Percentiles rank a stretch among this genome's conserved stretches.
These are phyloP conservation scores for Annulohypoxylon maeteangense DNA, from an alignment of 495 filamentous ascomycete genomes.

Conservation along the genomic window DNA sequence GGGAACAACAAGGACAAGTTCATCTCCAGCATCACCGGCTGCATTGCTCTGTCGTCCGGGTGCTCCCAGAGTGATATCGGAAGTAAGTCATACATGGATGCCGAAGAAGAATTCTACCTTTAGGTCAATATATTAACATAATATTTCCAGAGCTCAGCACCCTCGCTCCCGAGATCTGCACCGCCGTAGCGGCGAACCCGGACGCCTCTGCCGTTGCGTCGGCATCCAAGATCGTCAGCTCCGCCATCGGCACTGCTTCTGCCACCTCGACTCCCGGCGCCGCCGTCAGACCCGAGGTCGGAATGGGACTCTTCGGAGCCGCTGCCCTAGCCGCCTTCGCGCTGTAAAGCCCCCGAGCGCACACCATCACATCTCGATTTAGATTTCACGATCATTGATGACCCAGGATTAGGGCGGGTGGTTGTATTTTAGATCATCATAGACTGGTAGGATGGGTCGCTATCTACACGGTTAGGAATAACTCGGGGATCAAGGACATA, in stretches of 20 bases:
- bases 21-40: constrained; percentile 29
- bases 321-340: constrained; percentile 37
- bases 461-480: constrained; percentile 18
- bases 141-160: constrained; percentile 28
- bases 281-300: constrained; percentile 39
- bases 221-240: constrained; percentile 43
- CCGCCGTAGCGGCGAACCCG: constrained; percentile 38
- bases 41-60: constrained; percentile 25
- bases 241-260: constrained; percentile 37
- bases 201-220: constrained; percentile 44
- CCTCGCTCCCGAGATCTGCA: constrained; percentile 43
- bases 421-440: constrained; percentile 37
- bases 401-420: constrained; percentile 25
- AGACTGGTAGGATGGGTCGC: constrained; percentile 35
- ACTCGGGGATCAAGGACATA: constrained; percentile 1
- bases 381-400: constrained; percentile 32
- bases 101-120: background rate
- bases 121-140: constrained; percentile 16
- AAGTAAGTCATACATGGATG: too few species aligned
- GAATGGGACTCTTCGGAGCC: constrained; percentile 40
- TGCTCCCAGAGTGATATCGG: constrained; percentile 37
- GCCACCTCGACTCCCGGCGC: constrained; percentile 31
- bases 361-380: background rate
- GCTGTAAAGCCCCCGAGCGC: constrained; percentile 10
- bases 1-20: constrained; percentile 22